Conservation (phyloP, 345 rosid species). For the Salix koriyanagi region DNA sequence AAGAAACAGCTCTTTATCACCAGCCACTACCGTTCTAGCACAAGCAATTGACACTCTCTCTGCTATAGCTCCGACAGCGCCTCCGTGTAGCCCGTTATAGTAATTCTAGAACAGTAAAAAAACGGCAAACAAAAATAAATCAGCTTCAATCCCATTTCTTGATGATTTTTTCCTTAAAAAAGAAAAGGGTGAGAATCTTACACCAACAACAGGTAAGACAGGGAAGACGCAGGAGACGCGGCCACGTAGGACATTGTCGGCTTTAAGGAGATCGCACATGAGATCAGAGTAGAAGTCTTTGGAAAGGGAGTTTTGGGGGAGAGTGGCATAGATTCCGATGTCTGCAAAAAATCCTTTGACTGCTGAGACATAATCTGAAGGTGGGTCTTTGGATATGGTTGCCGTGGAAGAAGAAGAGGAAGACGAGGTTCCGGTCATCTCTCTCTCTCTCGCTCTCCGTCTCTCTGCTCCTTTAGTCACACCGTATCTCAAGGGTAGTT, state of each 20-base stretch:
- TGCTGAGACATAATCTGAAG: conserved; percentile 1
- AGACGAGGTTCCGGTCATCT: background rate
- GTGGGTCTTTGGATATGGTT: conserved; percentile 18
- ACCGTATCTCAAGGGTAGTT: no score
- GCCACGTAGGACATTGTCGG: conserved; percentile 46
- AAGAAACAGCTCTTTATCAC: conserved; percentile 15
- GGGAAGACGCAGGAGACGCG: conserved; percentile 49
- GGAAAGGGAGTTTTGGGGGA: conserved; percentile 17
- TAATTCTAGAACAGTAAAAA: background rate
- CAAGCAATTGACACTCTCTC: background rate
- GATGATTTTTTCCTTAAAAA: background rate
- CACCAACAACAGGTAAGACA: conserved; percentile 46
- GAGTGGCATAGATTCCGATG: conserved; percentile 20
- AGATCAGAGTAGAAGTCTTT: conserved; percentile 48
- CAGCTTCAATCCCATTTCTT: background rate
- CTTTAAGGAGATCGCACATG: conserved; percentile 38
- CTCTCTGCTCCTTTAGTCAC: no score
- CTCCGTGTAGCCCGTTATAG: background rate
- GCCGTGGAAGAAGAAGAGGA: background rate
- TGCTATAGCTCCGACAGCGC: background rate
- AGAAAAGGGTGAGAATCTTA: conserved; percentile 20
- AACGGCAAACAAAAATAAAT: background rate
- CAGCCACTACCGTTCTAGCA: conserved; percentile 10
- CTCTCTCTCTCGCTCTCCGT: background rate
- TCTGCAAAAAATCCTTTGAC: conserved; percentile 22